A percentile compares a stretch with the other conserved stretches of the same genome.
Evolutionary conservation across 163 green algal species (phyloP).

Genomic region (Prototheca wickerhamii): DNA sequence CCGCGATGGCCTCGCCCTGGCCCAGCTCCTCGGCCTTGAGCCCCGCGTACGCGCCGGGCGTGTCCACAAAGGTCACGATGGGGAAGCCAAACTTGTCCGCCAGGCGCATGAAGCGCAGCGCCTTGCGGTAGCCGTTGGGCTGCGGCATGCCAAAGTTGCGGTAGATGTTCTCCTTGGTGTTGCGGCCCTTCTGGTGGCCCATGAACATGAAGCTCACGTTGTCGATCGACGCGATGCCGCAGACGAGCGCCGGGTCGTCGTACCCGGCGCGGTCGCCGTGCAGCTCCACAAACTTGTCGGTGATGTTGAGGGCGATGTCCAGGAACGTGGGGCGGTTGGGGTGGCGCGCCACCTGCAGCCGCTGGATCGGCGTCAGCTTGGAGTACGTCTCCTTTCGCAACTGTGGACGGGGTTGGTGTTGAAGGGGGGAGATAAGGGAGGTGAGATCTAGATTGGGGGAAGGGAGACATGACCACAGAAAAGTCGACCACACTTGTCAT

Average conservation of each 20-base stretch:
- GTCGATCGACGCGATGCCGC: constrained; percentile 84
- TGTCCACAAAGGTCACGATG: constrained; percentile 95
- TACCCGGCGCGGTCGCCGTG: constrained; percentile 82
- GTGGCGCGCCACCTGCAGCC: constrained; percentile 88
- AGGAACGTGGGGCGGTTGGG: constrained; percentile 91
- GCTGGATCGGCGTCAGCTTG: constrained; percentile 81
- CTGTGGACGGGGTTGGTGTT: constrained; percentile 30
- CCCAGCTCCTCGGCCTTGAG: constrained; percentile 86
- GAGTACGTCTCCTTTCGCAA: constrained; percentile 87
- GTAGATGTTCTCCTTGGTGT: constrained; percentile 97
- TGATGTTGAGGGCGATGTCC: constrained; percentile 95
- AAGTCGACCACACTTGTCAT: too few relatives aligned
- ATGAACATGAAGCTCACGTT: constrained; percentile 93
- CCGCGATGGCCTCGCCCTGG: constrained; percentile 91
- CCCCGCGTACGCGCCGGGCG: constrained; percentile 86
- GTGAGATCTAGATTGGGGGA: too few relatives aligned
- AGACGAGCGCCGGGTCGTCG: constrained; percentile 92
- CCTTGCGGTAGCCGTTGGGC: constrained; percentile 91
- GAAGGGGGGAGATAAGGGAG: neutral
- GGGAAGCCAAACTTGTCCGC: constrained; percentile 92
- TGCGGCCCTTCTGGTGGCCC: constrained; percentile 93
- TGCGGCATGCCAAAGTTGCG: constrained; percentile 95
- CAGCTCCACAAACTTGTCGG: constrained; percentile 93
- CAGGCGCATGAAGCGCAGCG: constrained; percentile 92
- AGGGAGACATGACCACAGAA: too few relatives aligned